phyloP scores from a whole-genome alignment of 805 yeast genomes.

The Starmerella powellii region DNA sequence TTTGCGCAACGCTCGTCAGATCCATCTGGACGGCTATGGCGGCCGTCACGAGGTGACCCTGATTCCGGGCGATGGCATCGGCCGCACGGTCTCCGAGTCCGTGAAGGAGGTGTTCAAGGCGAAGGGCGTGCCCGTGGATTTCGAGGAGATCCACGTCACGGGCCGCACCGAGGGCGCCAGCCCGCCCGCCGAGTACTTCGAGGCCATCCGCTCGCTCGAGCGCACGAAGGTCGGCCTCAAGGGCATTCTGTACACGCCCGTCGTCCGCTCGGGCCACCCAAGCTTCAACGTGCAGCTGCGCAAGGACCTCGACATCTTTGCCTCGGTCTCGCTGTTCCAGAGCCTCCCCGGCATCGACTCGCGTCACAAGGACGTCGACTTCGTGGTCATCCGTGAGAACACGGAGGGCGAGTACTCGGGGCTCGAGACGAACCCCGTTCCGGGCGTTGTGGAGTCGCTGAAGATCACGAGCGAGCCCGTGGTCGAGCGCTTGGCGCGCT shows the following conservation, averaged over 20 bases:
- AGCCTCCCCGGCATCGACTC: slow-evolving; percentile 89
- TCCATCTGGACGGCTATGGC: slow-evolving; percentile 43
- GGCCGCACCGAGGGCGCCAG: slow-evolving; percentile 43
- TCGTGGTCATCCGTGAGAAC: slow-evolving; percentile 95
- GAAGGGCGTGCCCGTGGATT: slow-evolving; percentile 83
- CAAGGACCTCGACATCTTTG: slow-evolving; percentile 91
- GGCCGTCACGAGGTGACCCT: slow-evolving; percentile 88
- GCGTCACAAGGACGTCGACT: slow-evolving; percentile 65
- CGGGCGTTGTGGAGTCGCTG: slow-evolving; percentile 94
- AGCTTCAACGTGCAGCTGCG: slow-evolving; percentile 93
- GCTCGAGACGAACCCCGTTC: slow-evolving; percentile 69
- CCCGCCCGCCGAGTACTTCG: slow-evolving; percentile 51
- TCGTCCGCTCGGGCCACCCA: slow-evolving; percentile 61
- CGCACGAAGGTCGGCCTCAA: slow-evolving; percentile 95
- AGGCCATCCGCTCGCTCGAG: slow-evolving; percentile 81
- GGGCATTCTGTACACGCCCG: slow-evolving; percentile 89
- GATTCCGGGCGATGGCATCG: slow-evolving; percentile 95
- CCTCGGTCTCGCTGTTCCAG: slow-evolving; percentile 87
- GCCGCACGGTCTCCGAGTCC: slow-evolving; percentile 88
- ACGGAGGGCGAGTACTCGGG: slow-evolving; percentile 99
- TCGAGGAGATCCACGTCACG: slow-evolving; percentile 61
- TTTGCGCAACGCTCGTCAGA: slow-evolving; percentile 62
- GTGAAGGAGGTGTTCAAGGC: slow-evolving; percentile 81
- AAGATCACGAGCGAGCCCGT: slow-evolving; percentile 89
- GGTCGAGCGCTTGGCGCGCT: slow-evolving; percentile 94